Evolutionary conservation across 2,329 filamentous ascomycete species (phyloP), one percentile per base, ranked within the genome.

Genomic region (Keithomyces neogunnii): DNA sequence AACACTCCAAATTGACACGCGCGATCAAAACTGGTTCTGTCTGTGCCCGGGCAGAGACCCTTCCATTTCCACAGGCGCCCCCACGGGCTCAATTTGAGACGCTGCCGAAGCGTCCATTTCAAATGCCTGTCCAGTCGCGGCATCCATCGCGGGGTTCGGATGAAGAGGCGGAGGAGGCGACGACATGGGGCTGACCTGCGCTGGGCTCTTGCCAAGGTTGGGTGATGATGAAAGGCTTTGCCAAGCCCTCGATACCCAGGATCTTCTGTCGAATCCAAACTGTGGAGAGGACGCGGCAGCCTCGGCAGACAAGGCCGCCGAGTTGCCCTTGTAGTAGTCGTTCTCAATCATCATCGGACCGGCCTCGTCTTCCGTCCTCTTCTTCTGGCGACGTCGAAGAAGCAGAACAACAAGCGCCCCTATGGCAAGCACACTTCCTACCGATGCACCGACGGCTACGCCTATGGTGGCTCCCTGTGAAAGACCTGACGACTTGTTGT

Each of bases 391-490:
- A 3, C 62, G 63, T 46, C 66, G 51, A 43, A 63, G 53, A 50
- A 61, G 61, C 52, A 62, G 55, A 11, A 59, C 51, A 11, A 59
- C 51, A 1, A 63, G 19, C 0, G 46, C 56, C 2, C 58, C 59
- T 5, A 68, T 56, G 19, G 60, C 45, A 1, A 57, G 59, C 33
- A 66, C 55, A 33, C 66, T 67, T 2, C 47, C 62, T 3, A 59
- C 49, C 1, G 66, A 62, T 3, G 66, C 62, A 9, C 71, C 72
- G 0, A 70, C 64, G 5, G 67, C 71, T 8, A 75, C 63, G 8
- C 69, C 73, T 43, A 72, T 63, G 26, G 67, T 72, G 4, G 66
- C 63, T 5, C 62, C 63, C 0, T 63, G 67, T 3, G 68, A 66
- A 10, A 74, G 62, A 7, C 60, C 55, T 5, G 3, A n/a, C 10